Evolutionary conservation across 2,329 filamentous ascomycete genomes (phyloP).

Genomic region (Fusarium chuoi): DNA sequence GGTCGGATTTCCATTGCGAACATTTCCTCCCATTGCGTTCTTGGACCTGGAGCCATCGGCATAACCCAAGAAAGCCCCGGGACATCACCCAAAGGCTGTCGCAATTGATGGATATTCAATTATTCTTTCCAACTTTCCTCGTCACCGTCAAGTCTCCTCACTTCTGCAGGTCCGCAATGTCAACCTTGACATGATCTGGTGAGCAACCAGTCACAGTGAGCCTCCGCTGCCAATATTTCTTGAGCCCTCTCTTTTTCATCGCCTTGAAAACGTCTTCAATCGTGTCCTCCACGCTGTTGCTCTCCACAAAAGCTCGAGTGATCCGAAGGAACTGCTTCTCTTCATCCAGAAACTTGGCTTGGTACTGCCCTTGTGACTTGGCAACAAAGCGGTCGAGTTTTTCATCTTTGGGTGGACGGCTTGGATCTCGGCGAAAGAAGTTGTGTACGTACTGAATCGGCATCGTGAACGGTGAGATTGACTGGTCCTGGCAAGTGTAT

Average conservation of each 20-base stretch:
- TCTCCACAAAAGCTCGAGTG: neutral
- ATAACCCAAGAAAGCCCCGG: neutral
- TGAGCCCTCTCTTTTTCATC: accelerated
- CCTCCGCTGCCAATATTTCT: neutral
- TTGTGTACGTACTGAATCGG: neutral
- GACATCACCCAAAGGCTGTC: accelerated
- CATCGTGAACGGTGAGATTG: neutral
- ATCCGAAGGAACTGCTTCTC: neutral
- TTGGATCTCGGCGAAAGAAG: neutral
- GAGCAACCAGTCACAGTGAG: neutral
- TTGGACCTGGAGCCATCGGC: neutral
- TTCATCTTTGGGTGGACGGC: neutral
- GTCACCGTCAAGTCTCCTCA: neutral
- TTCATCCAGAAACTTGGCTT: neutral
- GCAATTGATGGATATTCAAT: neutral
- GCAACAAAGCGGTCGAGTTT: neutral
- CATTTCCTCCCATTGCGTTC: neutral
- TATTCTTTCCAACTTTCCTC: neutral
- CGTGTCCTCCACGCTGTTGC: neutral
- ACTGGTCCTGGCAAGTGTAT: accelerated
- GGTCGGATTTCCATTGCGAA: too few relatives aligned
- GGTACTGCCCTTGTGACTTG: neutral
- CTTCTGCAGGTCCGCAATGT: neutral
- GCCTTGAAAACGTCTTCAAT: neutral
- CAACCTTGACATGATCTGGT: neutral